These are phyloP conservation scores for Tylopilus sp. DNA, from an alignment of 1,284 basidiomycete species.

Conservation along the genomic window DNA sequence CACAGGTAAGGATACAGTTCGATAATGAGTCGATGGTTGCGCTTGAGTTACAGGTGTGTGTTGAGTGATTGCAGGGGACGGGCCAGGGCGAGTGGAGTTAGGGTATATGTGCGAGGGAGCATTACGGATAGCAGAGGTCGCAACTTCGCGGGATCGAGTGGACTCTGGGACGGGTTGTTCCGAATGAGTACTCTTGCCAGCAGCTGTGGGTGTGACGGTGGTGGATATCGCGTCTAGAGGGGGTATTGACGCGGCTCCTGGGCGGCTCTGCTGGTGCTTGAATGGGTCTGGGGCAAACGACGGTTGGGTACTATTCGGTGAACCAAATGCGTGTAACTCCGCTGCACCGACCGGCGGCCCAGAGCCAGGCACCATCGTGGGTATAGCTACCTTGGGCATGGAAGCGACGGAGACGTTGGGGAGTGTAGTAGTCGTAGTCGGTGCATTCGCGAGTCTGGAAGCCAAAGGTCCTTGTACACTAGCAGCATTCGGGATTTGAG, in stretches of 20 bases:
- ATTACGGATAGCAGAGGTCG: conserved; percentile 18
- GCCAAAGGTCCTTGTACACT: conserved; percentile 6
- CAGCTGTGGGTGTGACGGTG: conserved; percentile 12
- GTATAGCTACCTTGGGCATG: conserved; percentile 7
- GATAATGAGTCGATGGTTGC: conserved; percentile 25
- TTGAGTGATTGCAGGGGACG: conserved; percentile 18
- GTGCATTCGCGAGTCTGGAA: conserved; percentile 10
- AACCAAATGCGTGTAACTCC: conserved; percentile 10
- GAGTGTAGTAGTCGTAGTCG: conserved; percentile 1
- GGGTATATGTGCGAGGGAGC: conserved; percentile 23
- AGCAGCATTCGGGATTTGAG: conserved; percentile 10
- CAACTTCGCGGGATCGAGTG: conserved; percentile 22
- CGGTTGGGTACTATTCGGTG: conserved; percentile 12
- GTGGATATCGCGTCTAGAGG: conserved; percentile 13
- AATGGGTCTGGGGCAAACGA: conserved; percentile 11
- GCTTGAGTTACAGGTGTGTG: conserved; percentile 21
- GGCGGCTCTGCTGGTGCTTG: conserved; percentile 20
- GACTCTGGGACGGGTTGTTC: conserved; percentile 24
- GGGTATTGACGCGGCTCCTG: conserved; percentile 13
- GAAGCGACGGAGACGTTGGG: conserved; percentile 3
- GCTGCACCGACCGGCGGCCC: conserved; percentile 3
- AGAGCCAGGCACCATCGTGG: conserved; percentile 1
- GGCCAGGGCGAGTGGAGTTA: conserved; percentile 18
- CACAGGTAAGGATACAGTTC: conserved; percentile 29
- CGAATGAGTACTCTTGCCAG: conserved; percentile 19